These are phyloP conservation scores for Elsinoe batatas DNA, from an alignment of 2,329 filamentous ascomycete species.

Conservation along the genomic window DNA sequence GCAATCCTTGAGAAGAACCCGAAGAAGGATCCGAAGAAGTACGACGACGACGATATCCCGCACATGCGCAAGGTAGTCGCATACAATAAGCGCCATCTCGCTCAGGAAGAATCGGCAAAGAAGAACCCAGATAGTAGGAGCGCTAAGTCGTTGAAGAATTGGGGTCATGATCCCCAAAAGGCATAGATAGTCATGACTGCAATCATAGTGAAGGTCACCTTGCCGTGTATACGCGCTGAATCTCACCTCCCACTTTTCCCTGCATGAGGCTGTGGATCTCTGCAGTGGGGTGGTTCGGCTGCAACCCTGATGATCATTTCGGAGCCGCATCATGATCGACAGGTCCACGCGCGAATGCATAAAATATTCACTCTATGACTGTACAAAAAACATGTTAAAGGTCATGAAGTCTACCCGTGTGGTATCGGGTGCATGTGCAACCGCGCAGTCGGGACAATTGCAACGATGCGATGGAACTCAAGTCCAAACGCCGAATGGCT, in stretches of 20 bases:
- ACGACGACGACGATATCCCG: conserved; percentile 46
- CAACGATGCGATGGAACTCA: no score
- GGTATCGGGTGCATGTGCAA: no score
- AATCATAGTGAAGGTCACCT: no score
- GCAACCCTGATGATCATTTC: not conserved
- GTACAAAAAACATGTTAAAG: no score
- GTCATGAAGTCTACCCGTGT: no score
- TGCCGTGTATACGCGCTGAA: no score
- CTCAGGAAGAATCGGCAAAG: conserved; percentile 52
- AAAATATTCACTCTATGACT: no score
- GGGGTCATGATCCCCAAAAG: conserved; percentile 35
- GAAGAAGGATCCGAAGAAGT: conserved; percentile 45
- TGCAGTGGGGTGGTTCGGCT: not conserved
- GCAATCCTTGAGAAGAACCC: conserved; percentile 54
- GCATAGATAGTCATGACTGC: conserved; percentile 14
- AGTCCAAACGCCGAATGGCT: not conserved
- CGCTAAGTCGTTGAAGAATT: conserved; percentile 54
- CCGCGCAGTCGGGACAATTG: not conserved
- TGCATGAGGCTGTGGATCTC: not conserved
- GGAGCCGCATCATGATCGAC: not conserved
- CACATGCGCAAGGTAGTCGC: conserved; percentile 46
- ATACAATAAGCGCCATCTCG: conserved; percentile 57
- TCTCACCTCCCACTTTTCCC: no score
- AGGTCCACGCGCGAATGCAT: not conserved
- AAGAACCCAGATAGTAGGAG: conserved; percentile 45